Conservation (phyloP, 257 asterid genomes). For the Eustoma russellianum region DNA sequence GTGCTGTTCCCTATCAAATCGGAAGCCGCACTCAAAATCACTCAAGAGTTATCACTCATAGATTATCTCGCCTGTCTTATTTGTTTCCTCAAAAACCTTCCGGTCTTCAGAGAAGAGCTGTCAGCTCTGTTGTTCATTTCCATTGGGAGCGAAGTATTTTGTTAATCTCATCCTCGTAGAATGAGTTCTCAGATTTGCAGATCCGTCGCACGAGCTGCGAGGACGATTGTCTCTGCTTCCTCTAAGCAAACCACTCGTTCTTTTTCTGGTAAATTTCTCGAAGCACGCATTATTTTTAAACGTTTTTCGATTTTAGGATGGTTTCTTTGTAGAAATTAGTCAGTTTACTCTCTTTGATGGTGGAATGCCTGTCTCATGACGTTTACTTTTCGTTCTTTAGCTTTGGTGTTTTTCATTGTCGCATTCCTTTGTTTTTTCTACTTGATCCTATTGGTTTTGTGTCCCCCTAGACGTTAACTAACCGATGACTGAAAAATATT, state of each 20-base stretch:
- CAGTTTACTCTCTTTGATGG: too few relatives aligned
- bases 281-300: too few relatives aligned
- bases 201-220: constrained; percentile 52
- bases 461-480: too few relatives aligned
- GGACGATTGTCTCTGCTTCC: constrained; percentile 58
- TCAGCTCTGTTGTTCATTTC: neutral
- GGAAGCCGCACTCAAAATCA: neutral
- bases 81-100: constrained; percentile 2
- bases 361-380: neutral
- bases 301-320: too few relatives aligned
- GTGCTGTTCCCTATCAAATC: neutral
- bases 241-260: constrained; percentile 67
- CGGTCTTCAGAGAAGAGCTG: neutral
- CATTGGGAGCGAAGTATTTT: too few relatives aligned
- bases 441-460: too few relatives aligned
- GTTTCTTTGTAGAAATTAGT: too few relatives aligned
- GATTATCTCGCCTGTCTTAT: neutral
- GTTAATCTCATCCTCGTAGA: neutral
- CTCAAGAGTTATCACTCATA: neutral
- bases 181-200: constrained; percentile 87
- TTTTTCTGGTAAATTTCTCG: constrained; percentile 44
- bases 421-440: too few relatives aligned
- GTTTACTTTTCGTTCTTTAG: too few relatives aligned
- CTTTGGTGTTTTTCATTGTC: too few relatives aligned
- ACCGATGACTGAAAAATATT: too few relatives aligned